A percentile compares a stretch with the other conserved stretches of the same genome.
Conservation (phyloP, 805 yeast genomes). For the Hanseniaspora mollemarum region DNA sequence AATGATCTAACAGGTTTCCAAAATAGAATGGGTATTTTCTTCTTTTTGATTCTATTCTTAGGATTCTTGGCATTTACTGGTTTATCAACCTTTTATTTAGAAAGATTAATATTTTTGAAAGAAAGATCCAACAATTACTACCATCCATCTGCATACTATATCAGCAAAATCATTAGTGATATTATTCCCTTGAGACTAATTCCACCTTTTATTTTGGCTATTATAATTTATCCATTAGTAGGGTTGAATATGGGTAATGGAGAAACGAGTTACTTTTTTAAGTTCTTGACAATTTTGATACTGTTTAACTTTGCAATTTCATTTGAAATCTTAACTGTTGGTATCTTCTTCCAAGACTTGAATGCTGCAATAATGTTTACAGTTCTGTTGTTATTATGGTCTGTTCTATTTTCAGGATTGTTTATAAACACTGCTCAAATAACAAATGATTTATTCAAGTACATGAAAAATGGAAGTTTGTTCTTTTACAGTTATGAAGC, state of each 20-base stretch:
- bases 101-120: slow-evolving; percentile 77
- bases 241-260: slow-evolving; percentile 60
- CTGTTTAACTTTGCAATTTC: slow-evolving; percentile 81
- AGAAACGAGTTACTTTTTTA: slow-evolving; percentile 52
- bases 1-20: slow-evolving; percentile 95
- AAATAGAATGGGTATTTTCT: slow-evolving; percentile 84
- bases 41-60: slow-evolving; percentile 79
- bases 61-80: slow-evolving; percentile 93
- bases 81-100: slow-evolving; percentile 75
- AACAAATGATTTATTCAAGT: slow-evolving; percentile 44
- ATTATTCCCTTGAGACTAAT: slow-evolving; percentile 81
- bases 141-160: slow-evolving; percentile 72
- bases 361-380: slow-evolving; percentile 88
- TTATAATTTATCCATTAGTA: slow-evolving; percentile 79
- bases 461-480: slow-evolving; percentile 74
- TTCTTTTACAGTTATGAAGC: slow-evolving; percentile 97
- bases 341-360: slow-evolving; percentile 75
- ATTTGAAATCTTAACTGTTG: slow-evolving; percentile 72
- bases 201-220: slow-evolving; percentile 76
- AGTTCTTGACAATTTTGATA: slow-evolving; percentile 57
- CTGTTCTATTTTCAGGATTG: slow-evolving; percentile 83
- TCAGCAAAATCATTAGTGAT: slow-evolving; percentile 79
- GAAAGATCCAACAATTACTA: slow-evolving; percentile 94
- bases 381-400: slow-evolving; percentile 69
- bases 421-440: slow-evolving; percentile 73